Evolutionary conservation across 1,284 basidiomycete species (phyloP), one percentile per base, ranked within the genome.

Genomic region (Xerocomus nothofagi): DNA sequence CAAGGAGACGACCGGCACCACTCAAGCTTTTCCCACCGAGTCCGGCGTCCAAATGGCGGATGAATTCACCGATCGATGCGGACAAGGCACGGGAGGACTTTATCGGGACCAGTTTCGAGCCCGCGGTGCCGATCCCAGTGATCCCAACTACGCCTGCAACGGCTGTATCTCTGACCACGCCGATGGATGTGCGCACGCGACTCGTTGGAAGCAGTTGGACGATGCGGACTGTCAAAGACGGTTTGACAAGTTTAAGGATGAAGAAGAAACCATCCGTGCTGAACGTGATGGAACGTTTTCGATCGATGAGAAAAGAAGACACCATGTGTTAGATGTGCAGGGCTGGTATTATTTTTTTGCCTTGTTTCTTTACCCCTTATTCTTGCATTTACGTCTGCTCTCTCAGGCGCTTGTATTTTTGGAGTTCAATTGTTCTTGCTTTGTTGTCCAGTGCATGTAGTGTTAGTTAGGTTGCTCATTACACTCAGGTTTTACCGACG

Each of bases 1-100:
- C 66, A 0, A 69, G 73, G 51, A 66, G 73, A 34, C 69, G 76
- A 4, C 78, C 77, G 2, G 69, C 77, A 3, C 77, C 77, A 0
- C 69, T 79, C 48, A 73, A 68, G 38, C 68, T 79, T 21, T 55
- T 47, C 45, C 66, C 65, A 3, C 63, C 66, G 17, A 53, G 55
- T 37, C 60, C 50, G 6, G 47, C 49, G 1, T 36, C 21, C 27
- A 65, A 65, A 30, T 44, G 23, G n/a, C 57, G 53, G 5, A 55
- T 44, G 15, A 62, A 63, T 40, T 65, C 60, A 0, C 62, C 63
- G 2, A 32, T 54, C 14, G 64, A 68, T 38, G 34, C 50, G 4
- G 59, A 67, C 7, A 57, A 46, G 5, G 37, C 43, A 12, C 50
- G 62, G 30, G 51, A 37, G 38, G 64, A 69, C 26, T 66, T 66